These are phyloP conservation scores for Plasmodium gonderi DNA, from an alignment of 169 alveolate species.

Conservation along the genomic window DNA sequence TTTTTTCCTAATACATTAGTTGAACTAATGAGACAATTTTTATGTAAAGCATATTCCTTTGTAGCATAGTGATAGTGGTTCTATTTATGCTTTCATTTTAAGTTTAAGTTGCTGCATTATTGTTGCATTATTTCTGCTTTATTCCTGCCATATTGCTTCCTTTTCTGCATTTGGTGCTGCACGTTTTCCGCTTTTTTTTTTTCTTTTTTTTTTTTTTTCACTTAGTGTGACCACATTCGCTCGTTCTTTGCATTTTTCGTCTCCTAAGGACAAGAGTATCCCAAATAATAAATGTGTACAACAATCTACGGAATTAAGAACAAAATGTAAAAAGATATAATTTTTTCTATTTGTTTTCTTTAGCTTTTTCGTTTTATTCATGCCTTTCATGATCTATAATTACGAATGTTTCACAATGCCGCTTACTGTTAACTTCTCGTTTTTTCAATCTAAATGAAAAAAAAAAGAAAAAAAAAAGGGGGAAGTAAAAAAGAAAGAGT, in stretches of 20 bases:
- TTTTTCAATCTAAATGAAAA: neutral
- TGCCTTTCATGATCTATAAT: conserved; percentile 2
- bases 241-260: neutral
- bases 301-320: conserved; percentile 5
- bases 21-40: conserved; percentile 23
- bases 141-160: neutral
- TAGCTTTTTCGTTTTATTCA: neutral
- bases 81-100: neutral
- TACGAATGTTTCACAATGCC: conserved; percentile 20
- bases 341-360: neutral
- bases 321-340: neutral
- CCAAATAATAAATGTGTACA: conserved; percentile 18
- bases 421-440: neutral
- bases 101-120: neutral
- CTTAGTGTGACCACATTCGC: neutral
- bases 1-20: conserved; percentile 5
- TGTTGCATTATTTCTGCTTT: neutral
- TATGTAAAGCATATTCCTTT: conserved; percentile 15
- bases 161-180: neutral
- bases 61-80: conserved; percentile 11
- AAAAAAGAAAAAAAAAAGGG: conserved; percentile 3
- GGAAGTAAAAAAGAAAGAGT: neutral
- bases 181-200: conserved; percentile 4
- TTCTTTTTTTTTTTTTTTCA: neutral
- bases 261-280: conserved; percentile 15